A percentile compares a stretch with the other conserved stretches of the same genome.
These are phyloP conservation scores for Apiospora rasikravindrae DNA, from an alignment of 2,329 filamentous ascomycete species.

Conservation along the genomic window DNA sequence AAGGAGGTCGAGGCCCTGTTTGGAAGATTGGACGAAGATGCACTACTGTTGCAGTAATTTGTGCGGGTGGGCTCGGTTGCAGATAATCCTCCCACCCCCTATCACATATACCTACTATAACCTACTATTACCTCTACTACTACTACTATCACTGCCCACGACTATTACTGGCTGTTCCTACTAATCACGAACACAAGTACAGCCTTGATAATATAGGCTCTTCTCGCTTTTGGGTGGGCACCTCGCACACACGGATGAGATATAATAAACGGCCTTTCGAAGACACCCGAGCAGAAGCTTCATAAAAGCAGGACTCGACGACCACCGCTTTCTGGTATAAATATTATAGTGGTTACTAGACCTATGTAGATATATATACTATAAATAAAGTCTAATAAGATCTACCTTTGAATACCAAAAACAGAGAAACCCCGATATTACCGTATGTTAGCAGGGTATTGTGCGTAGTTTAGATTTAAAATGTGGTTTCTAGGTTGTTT, in stretches of 20 bases:
- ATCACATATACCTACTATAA: background rate
- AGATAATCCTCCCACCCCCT: background rate
- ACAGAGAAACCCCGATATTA: too few relatives aligned
- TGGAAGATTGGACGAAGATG: slow-evolving; percentile 66
- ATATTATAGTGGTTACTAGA: background rate
- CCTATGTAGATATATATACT: background rate
- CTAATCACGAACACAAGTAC: background rate
- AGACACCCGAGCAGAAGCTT: background rate
- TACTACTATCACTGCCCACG: background rate
- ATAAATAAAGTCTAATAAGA: background rate
- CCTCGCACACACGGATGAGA: background rate
- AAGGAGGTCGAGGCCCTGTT: slow-evolving; percentile 67
- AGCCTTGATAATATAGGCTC: too few relatives aligned
- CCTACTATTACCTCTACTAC: background rate
- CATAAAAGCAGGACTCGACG: too few relatives aligned
- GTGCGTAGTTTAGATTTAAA: too few relatives aligned
- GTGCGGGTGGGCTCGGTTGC: background rate
- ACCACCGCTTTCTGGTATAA: background rate
- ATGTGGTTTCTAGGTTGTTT: too few relatives aligned
- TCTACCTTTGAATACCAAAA: background rate
- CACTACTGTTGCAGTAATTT: slow-evolving; percentile 58
- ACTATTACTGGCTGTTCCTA: background rate
- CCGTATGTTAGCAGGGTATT: too few relatives aligned
- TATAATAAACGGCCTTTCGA: background rate
- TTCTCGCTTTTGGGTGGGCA: background rate